Base-by-base conservation (phyloP, 306 rosid species). In the Pterocarpus santalinus region DNA sequence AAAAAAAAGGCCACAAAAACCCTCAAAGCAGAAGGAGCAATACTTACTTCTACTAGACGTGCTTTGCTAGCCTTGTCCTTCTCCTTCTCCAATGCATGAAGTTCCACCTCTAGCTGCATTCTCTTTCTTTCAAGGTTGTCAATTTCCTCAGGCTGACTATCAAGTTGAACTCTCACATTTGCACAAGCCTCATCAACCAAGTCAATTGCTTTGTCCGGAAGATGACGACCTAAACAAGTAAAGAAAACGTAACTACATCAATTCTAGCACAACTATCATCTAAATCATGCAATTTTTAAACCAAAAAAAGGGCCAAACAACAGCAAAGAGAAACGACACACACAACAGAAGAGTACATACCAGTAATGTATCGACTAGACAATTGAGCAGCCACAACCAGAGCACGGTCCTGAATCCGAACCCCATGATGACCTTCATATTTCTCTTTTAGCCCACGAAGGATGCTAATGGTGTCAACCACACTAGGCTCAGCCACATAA, bases 341-440 rank as follows among this genome's bases (percentile, higher is more conserved):
- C 3, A 22, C 11, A 47, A 12, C 13, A 1, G 32, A 1, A 63
- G 1, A 57, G 12, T 71, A 13, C 87, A 85, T 85, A 90, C 97
- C 99, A 4, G 97, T 84, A 13, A 95, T 95, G 56, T 95, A 95
- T 1, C 99, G 86, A 79, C 97, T 89, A 12, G 99, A 95, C 13
- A 93, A 84, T 47, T 95, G 97, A 12, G 97, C 99, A 1, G 99
- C 97, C 0, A 91, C 74, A 33, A 95, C 87, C 28, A 95, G 85
- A 79, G 99, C 97, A 17, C 99, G 87, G 10, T 95, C 99, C 66
- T 80, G 91, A 65, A 95, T 95, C 52, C 92, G 34, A 60, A 95
- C 99, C 83, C 97, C 99, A 69, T 95, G 99, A 78, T 95, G 99
- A 16, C 99, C 97, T 78, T 93, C 97, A 7, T 95, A 95, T 43